Evolutionary conservation across 2,329 filamentous ascomycete species (phyloP).

Genomic region (Fusarium virguliforme): DNA sequence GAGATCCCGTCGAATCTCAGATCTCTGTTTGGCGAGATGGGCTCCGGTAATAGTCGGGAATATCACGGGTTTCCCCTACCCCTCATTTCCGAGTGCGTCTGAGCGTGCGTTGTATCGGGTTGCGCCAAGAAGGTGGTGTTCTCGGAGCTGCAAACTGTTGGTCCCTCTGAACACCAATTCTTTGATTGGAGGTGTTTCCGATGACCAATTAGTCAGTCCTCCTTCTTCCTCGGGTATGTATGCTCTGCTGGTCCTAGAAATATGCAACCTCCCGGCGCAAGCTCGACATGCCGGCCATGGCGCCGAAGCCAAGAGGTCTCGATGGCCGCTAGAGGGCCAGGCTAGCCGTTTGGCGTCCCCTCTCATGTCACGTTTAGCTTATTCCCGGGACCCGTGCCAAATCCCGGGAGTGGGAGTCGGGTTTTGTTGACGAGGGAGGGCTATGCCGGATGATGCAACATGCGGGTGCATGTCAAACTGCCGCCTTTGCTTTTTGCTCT

Average conservation of each 20-base stretch:
- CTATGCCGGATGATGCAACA: constrained; percentile 12
- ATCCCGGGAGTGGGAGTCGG: constrained; percentile 19
- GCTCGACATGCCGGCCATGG: constrained; percentile 17
- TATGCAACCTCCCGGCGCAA: constrained; percentile 5
- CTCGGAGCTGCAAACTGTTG: constrained; percentile 14
- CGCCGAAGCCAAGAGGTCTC: constrained; percentile 22
- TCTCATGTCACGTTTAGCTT: constrained; percentile 41
- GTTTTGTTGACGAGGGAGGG: constrained; percentile 19
- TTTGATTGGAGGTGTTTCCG: constrained; percentile 4
- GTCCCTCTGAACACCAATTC: background rate
- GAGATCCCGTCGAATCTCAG: constrained; percentile 31
- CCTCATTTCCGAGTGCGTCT: constrained; percentile 12
- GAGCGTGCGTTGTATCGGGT: constrained; percentile 4
- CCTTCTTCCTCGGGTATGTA: constrained; percentile 27
- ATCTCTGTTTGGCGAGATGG: constrained; percentile 37
- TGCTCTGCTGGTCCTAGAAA: constrained; percentile 11
- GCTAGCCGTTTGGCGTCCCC: constrained; percentile 28
- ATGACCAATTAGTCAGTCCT: constrained; percentile 13
- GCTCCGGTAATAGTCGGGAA: constrained; percentile 28
- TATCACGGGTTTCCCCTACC: constrained; percentile 20
- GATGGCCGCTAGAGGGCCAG: constrained; percentile 30
- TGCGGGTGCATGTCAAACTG: constrained; percentile 6
- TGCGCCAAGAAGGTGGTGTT: constrained; percentile 11
- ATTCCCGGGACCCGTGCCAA: constrained; percentile 40
- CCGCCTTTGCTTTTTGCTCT: background rate